Base-by-base conservation (phyloP, 2,329 filamentous ascomycete species). In the Talaromyces sp. region DNA sequence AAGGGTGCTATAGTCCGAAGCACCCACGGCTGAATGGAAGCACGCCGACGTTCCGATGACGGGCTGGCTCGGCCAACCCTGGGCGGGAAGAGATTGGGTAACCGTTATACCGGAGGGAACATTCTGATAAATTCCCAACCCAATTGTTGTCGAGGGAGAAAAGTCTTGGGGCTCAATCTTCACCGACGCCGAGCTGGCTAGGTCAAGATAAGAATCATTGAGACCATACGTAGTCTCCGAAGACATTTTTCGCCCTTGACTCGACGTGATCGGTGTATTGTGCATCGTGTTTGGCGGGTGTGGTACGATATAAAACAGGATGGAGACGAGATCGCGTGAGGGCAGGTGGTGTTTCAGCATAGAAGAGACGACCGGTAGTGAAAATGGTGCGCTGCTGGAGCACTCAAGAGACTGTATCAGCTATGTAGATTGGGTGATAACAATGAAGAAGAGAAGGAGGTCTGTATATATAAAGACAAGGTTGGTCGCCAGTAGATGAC, bases 81-180 rank as follows among this genome's bases (percentile, higher is more conserved):
- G 60, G 24, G 67, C 46, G 4, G 68, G 56, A 24, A 66, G 57
- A 12, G 68, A 32, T n/a, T 68, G 66, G n/a, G 64, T 59, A 26
- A 64, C 63, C 1, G 62, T 46, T 27, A 65, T 54, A n/a, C 68
- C 68, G n/a, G 67, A 62, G 8, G 11, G 43, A 63, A 32, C 65
- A 57, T 67, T 67, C 50, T 67, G 61, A 11, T 69, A 66, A 26
- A 75, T 73, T 1, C 73, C 74, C 27, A 76, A 60, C 10, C 73
- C 72, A 29, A 66, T 3, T 62, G 24, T 29, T 62, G 58, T 38
- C 66, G 64, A 24, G 67, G 60, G 60, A 59, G 63, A 29, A 50
- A 58, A 27, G 53, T 58, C 59, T 61, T 32, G 43, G 57, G 46
- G 46, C 62, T 63, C 41, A 50, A 35, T 29, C 56, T 61, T 61